Evolutionary conservation across 345 rosid genomes (phyloP), one percentile per base, ranked within the genome.

Genomic region (Sonneratia alba): DNA sequence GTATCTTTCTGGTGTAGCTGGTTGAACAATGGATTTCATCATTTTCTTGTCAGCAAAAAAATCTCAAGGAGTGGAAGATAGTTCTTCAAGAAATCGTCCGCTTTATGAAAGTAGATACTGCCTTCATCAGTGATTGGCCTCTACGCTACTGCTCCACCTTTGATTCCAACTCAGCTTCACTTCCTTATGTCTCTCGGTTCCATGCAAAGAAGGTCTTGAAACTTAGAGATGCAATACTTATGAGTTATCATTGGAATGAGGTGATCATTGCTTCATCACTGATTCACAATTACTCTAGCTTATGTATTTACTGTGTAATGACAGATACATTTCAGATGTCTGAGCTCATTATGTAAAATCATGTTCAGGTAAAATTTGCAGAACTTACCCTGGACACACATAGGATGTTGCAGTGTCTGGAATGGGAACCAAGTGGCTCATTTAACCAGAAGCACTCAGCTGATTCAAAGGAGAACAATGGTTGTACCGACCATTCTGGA

Each of bases 381-480:
- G 98, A 95, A 84, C 81, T 92, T 78, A 92, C 97, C 38, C 74
- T 95, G 84, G 99, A 95, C 80, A 79, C 88, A 22, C 85, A 86
- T 74, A 86, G 99, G 74, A 95, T 90, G 98, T 76, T 95, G 86
- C 99, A 95, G 70, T 92, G 92, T 82, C 78, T 95, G 83, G 99
- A 92, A 78, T 95, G 98, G 98, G 98, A 95, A 71, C 96, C 94
- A 4, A 84, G 89, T 75, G 97, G 91, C 77, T 83, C 92, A 68
- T 84, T 84, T 77, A 85, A 79, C 80, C 85, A 82, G 36, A 95
- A 90, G 73, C 82, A 70, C 11, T 83, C 86, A 36, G 84, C 75
- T 72, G 87, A 88, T 63, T 73, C 82, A 5, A 88, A 88, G 77
- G 92, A 86, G 82, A 93, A 92, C 81, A 96, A 98, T 74, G 79